Conservation (phyloP, 2,329 filamentous ascomycete genomes). For the Nothophaeocryptopus gaeumannii region DNA sequence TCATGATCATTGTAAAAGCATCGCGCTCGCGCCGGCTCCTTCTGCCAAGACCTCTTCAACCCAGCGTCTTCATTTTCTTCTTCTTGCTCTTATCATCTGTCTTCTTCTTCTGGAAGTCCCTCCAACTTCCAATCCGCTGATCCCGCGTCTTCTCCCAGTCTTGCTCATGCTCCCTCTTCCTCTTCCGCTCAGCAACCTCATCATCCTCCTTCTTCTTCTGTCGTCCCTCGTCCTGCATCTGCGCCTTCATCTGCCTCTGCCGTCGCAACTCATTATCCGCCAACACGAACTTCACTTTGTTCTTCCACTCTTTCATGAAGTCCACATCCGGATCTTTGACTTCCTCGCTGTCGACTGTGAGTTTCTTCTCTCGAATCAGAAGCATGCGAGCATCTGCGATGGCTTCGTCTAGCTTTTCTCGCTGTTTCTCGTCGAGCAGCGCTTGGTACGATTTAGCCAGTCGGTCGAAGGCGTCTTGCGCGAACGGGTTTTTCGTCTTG, state of each 20-base stretch:
- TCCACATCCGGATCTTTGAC: constrained; percentile 68
- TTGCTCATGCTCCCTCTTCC: constrained; percentile 79
- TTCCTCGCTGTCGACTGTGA: constrained; percentile 84
- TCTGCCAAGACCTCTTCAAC: constrained; percentile 35
- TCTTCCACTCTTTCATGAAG: constrained; percentile 81
- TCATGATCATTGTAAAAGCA: background rate
- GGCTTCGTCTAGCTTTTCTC: constrained; percentile 81
- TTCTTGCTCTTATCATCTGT: constrained; percentile 42
- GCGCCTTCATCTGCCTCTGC: constrained; percentile 80
- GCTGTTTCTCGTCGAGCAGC: constrained; percentile 91
- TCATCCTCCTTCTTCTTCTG: constrained; percentile 83
- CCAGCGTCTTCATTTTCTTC: constrained; percentile 54
- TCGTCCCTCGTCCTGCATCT: constrained; percentile 94
- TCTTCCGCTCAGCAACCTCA: constrained; percentile 64
- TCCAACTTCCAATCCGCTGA: constrained; percentile 88
- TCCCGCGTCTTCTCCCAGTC: constrained; percentile 94
- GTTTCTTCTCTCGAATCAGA: constrained; percentile 89
- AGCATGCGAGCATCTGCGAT: constrained; percentile 95
- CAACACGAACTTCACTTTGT: constrained; percentile 85
- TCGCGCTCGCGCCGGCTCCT: background rate
- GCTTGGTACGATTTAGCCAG: constrained; percentile 91
- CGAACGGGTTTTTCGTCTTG: constrained; percentile 86
- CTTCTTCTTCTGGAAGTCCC: constrained; percentile 74
- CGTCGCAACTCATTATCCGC: constrained; percentile 88
- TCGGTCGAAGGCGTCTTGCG: constrained; percentile 93